phyloP scores from a whole-genome alignment of 345 rosid species.

The Zanthoxylum bungeanum region DNA sequence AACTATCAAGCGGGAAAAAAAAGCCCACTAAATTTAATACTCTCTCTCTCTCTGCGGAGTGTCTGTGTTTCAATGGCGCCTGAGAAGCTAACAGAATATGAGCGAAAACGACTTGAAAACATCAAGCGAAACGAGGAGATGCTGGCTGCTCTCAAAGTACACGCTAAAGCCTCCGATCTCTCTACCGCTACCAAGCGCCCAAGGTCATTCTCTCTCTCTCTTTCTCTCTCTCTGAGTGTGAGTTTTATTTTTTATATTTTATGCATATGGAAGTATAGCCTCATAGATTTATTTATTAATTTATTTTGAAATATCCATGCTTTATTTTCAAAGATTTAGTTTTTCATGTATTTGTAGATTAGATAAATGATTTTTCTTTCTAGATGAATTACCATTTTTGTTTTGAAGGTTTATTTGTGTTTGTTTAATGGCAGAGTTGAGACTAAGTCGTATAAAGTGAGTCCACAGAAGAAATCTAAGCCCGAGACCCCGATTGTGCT shows the following conservation, averaged over 20 bases:
- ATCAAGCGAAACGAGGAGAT: constrained; percentile 69
- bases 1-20: neutral
- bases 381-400: neutral
- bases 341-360: neutral
- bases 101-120: constrained; percentile 69
- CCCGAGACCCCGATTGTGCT: constrained; percentile 43
- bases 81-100: constrained; percentile 63
- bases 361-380: neutral
- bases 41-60: neutral
- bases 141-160: constrained; percentile 76
- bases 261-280: neutral
- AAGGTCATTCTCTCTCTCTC: constrained; percentile 23
- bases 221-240: neutral
- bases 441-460: constrained; percentile 40
- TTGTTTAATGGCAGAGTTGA: constrained; percentile 24
- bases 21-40: neutral
- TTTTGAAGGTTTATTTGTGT: neutral
- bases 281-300: neutral
- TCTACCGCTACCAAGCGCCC: constrained; percentile 52
- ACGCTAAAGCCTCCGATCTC: constrained; percentile 48
- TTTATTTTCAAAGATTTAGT: neutral
- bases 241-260: neutral
- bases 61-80: constrained; percentile 47
- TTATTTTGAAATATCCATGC: neutral
- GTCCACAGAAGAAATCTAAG: constrained; percentile 43